Percentiles rank a stretch among this genome's conserved stretches.
These are phyloP conservation scores for Galeopsis tetrahit DNA, from an alignment of 257 asterid species.

Conservation along the genomic window DNA sequence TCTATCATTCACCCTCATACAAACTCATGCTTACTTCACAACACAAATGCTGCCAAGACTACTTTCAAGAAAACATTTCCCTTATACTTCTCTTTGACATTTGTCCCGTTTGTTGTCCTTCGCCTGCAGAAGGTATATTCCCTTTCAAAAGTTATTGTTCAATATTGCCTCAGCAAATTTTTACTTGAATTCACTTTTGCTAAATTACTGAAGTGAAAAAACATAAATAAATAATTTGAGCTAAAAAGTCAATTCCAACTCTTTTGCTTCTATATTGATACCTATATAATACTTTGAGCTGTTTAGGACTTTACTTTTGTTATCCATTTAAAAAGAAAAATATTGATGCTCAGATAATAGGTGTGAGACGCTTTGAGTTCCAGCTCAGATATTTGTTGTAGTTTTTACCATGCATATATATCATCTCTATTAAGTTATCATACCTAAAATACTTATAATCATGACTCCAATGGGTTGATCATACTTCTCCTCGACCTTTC, in stretches of 20 bases:
- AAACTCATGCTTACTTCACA: conserved; percentile 81
- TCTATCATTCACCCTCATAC: conserved; percentile 85
- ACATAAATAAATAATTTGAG: background rate
- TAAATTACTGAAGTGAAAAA: conserved; percentile 9
- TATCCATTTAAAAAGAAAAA: background rate
- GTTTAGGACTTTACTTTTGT: background rate
- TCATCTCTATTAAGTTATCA: conserved; percentile 10
- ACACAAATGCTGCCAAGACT: conserved; percentile 72
- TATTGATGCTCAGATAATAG: background rate
- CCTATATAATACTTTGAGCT: background rate
- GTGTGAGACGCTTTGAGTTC: background rate
- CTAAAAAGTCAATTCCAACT: conserved; percentile 1
- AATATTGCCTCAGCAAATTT: conserved; percentile 26
- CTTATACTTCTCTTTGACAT: conserved; percentile 93
- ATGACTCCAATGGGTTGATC: conserved; percentile 18
- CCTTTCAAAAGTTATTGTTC: conserved; percentile 21
- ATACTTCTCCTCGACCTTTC: background rate
- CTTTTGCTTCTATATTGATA: conserved; percentile 11
- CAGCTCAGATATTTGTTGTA: conserved; percentile 6
- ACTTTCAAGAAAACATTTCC: conserved; percentile 99
- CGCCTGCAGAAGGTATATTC: conserved; percentile 87
- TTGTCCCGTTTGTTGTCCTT: conserved; percentile 94
- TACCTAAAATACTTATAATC: conserved; percentile 5
- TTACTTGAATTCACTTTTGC: background rate
- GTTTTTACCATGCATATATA: conserved; percentile 14